phyloP scores from a whole-genome alignment of 1,139 yeast species.

The Schwanniomyces etchellsii region DNA sequence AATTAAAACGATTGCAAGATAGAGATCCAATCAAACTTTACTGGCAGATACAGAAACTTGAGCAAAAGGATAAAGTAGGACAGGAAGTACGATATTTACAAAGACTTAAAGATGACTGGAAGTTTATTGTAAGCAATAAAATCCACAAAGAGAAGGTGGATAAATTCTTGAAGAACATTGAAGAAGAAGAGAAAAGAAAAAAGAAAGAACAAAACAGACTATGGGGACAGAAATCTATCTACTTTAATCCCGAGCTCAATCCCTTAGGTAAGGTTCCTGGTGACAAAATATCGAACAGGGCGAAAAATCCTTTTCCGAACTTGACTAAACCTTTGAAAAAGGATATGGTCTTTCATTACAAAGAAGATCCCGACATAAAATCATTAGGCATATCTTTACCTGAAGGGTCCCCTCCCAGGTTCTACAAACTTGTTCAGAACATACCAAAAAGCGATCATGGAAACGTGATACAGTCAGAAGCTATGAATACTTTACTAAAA shows the following conservation, averaged over 20 bases:
- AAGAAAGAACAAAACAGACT: constrained; percentile 20
- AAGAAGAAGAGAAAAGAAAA: constrained; percentile 12
- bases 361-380: constrained; percentile 24
- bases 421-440: constrained; percentile 35
- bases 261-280: constrained; percentile 41
- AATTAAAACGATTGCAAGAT: constrained; percentile 19
- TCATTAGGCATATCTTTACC: constrained; percentile 28
- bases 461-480: neutral
- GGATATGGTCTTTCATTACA: constrained; percentile 8
- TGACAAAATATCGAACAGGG: constrained; percentile 4
- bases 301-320: constrained; percentile 16
- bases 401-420: constrained; percentile 32
- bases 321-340: constrained; percentile 20
- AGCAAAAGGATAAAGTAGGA: constrained; percentile 10
- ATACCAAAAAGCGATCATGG: too few relatives aligned
- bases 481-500: neutral
- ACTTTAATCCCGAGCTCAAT: constrained; percentile 42
- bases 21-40: constrained; percentile 32
- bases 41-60: constrained; percentile 22
- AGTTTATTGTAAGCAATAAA: constrained; percentile 28
- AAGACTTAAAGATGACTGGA: constrained; percentile 34
- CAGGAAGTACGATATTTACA: constrained; percentile 19
- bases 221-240: constrained; percentile 35
- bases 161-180: constrained; percentile 15
- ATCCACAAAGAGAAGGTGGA: constrained; percentile 27